These are phyloP conservation scores for Neofusicoccum umdonicola DNA, from an alignment of 2,329 filamentous ascomycete species.

Conservation along the genomic window DNA sequence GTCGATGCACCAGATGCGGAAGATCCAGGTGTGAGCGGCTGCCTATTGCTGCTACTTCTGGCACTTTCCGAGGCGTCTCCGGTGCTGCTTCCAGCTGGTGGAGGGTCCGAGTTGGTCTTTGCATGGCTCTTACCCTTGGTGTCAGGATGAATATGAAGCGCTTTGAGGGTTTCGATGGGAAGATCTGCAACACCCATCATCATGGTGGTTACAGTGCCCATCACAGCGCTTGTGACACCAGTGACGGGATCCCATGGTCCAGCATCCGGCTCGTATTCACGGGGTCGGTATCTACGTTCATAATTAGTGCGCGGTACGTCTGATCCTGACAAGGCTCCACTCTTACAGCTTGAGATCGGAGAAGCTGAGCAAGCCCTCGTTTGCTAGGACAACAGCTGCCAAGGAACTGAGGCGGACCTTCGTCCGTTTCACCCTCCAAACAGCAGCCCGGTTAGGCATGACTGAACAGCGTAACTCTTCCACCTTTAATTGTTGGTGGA, in stretches of 20 bases:
- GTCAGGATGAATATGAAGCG: slow-evolving; percentile 46
- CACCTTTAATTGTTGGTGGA: slow-evolving; percentile 38
- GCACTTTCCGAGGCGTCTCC: neutral
- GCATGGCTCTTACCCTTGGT: slow-evolving; percentile 2
- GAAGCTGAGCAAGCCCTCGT: slow-evolving; percentile 36
- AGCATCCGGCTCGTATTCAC: slow-evolving; percentile 40
- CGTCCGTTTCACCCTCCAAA: slow-evolving; percentile 41
- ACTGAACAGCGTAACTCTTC: slow-evolving; percentile 38
- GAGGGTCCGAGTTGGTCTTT: neutral
- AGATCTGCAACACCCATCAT: slow-evolving; percentile 79
- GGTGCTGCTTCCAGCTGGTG: neutral
- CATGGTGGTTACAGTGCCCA: slow-evolving; percentile 80
- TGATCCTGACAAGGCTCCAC: neutral
- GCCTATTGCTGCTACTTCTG: neutral
- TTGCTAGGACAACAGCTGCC: slow-evolving; percentile 37
- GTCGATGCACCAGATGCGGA: neutral
- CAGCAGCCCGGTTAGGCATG: slow-evolving; percentile 31
- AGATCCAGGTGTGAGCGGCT: neutral
- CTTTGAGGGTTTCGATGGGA: slow-evolving; percentile 53
- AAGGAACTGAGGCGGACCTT: slow-evolving; percentile 35
- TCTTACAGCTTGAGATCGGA: slow-evolving; percentile 39
- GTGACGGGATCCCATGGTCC: slow-evolving; percentile 41
- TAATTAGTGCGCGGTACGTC: slow-evolving; percentile 18
- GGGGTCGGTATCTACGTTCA: slow-evolving; percentile 31
- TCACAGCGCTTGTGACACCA: slow-evolving; percentile 66